Evolutionary conservation across 1,139 yeast genomes (phyloP).

Genomic region (Groenewaldozyma sp.): DNA sequence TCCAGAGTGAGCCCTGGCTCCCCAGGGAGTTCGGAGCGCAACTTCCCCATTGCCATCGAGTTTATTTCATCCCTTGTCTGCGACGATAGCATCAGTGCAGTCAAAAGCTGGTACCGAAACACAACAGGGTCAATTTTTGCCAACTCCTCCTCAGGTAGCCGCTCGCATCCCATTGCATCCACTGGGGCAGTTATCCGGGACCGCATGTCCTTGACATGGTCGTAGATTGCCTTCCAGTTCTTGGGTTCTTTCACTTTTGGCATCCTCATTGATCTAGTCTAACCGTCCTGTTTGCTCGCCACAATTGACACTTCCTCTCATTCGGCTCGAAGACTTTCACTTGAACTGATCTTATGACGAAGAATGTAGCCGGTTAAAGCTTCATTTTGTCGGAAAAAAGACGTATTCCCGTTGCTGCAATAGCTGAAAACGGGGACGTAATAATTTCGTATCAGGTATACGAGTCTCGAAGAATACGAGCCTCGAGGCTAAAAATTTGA

Average conservation of each 20-base stretch:
- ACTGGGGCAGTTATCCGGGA: conserved; percentile 63
- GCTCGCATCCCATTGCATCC: conserved; percentile 81
- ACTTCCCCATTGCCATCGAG: conserved; percentile 55
- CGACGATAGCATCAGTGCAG: conserved; percentile 79
- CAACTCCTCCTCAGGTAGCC: conserved; percentile 43
- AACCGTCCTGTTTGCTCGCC: too few relatives aligned
- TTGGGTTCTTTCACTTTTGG: conserved; percentile 15
- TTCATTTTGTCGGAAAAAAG: too few relatives aligned
- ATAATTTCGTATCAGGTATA: too few relatives aligned
- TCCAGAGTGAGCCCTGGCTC: conserved; percentile 29
- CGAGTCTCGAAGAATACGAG: too few relatives aligned
- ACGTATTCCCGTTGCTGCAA: too few relatives aligned
- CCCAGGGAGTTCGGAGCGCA: conserved; percentile 35
- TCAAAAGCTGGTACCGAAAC: conserved; percentile 64
- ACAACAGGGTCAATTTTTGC: conserved; percentile 25
- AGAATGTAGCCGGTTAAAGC: too few relatives aligned
- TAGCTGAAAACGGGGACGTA: too few relatives aligned
- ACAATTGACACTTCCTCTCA: too few relatives aligned
- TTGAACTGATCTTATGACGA: too few relatives aligned
- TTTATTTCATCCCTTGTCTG: conserved; percentile 90
- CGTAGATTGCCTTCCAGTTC: conserved; percentile 41
- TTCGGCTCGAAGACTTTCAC: too few relatives aligned
- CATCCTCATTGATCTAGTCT: too few relatives aligned
- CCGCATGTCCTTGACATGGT: conserved; percentile 59
- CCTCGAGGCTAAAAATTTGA: too few relatives aligned